Conservation (phyloP, 2,329 filamentous ascomycete species). For the Neofusicoccum kwambonambiense region DNA sequence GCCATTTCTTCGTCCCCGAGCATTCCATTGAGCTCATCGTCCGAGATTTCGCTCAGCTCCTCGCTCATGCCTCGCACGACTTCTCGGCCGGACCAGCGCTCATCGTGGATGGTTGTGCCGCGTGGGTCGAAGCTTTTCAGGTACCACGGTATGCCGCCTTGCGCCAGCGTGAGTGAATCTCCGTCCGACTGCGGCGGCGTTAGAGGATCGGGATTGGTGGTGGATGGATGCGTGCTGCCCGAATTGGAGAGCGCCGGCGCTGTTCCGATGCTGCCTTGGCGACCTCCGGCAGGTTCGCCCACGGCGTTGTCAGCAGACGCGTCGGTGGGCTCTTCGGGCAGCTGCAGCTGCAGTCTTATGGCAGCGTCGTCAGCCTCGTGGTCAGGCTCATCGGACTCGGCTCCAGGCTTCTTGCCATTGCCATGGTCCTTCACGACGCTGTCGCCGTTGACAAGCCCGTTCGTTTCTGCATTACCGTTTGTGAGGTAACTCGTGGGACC, state of each 20-base stretch:
- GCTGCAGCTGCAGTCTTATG: constrained; percentile 11
- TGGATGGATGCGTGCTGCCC: constrained; percentile 40
- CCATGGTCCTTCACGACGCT: constrained; percentile 44
- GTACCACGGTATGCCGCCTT: constrained; percentile 85
- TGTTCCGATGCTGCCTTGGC: constrained; percentile 24
- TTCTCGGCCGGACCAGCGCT: constrained; percentile 71
- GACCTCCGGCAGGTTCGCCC: constrained; percentile 25
- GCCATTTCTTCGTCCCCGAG: constrained; percentile 29
- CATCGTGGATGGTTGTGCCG: constrained; percentile 74
- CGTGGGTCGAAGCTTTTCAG: constrained; percentile 74
- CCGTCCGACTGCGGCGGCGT: constrained; percentile 63
- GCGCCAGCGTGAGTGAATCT: constrained; percentile 48
- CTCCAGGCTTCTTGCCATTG: constrained; percentile 40
- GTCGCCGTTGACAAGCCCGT: constrained; percentile 4
- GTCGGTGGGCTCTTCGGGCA: background rate
- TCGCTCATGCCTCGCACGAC: constrained; percentile 75
- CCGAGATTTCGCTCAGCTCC: constrained; percentile 86
- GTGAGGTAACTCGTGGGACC: background rate
- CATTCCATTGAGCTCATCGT: constrained; percentile 75
- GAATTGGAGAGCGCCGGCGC: constrained; percentile 24
- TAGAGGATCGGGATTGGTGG: constrained; percentile 52
- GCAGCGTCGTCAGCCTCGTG: constrained; percentile 22
- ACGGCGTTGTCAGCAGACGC: background rate
- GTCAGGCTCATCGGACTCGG: constrained; percentile 38
- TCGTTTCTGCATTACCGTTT: constrained; percentile 19